Evolutionary conservation across 2,329 filamentous ascomycete genomes (phyloP), one percentile per base, ranked within the genome.

Genomic region (Aspergillus unguis): DNA sequence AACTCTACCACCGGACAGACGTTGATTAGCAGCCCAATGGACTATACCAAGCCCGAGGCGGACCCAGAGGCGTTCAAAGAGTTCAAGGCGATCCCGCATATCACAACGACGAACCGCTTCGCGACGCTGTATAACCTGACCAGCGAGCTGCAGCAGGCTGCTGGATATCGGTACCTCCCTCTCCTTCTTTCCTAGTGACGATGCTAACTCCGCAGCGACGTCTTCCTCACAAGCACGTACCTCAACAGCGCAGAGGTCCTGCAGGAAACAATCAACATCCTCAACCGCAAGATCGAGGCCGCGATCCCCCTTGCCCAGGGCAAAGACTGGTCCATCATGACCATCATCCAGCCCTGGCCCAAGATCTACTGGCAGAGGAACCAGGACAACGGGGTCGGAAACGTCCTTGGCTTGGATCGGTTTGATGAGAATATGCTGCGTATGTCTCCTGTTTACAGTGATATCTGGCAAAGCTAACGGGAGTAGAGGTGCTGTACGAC

Each of bases 321-420:
- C 29, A 56, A 57, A 5, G 60, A 55, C 46, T 67, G 58, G 56
- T 55, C 56, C 9, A 58, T 64, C 17, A 57, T 59, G 45, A 57
- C 47, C 7, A 57, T 68, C 23, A 70, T 73, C 44, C 76, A 80
- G 54, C 74, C 71, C 9, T 70, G 79, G 44, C 72, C 75, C 0
- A 53, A 58, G 23, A 54, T 74, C 2, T 65, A 65, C 5, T 65
- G 67, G 35, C 62, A 73, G 54, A 67, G 69, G 5, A 60, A 65
- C 4, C 52, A 65, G 23, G 69, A 71, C 47, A 62, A 65, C 6
- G 60, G 60, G 3, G 26, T 49, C 11, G 74, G 75, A 26, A 72
- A 71, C 36, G 57, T 72, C 0, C 61, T 72, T 1, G 65, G 65
- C 4, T 54, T 75, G 28, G 68, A 75, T 35, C 61, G 62, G 5